Evolutionary conservation across 495 filamentous ascomycete species (phyloP), one percentile per base, ranked within the genome.

Genomic region (Niebla homalea): DNA sequence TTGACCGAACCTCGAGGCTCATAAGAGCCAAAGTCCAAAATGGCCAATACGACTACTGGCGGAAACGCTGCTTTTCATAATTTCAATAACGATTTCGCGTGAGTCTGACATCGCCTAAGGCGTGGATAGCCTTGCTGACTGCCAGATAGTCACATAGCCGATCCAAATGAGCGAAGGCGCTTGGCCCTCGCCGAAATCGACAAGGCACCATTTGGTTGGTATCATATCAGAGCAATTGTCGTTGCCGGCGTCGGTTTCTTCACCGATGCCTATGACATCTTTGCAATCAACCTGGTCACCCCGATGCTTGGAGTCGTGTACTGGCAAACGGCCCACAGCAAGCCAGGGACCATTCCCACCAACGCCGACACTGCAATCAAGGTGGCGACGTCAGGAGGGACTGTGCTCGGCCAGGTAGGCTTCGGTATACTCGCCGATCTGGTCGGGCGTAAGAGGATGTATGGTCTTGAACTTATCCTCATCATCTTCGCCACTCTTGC

Each of bases 401-500:
- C 86, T 21, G 85, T 93, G 53, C 67, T 94, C 52, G 89, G 89
- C 39, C 88, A 94, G 66, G 64, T 94, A 21, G 75, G 75, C 52
- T 93, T 94, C 59, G 88, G 88, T 47, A 79, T 74, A 63, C 69
- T 90, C 12, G 88, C 86, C 20, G 88, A 94, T 70, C 67, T 79
- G 21, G 74, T 88, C 48, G 84, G 86, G 45, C 80, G 86, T 46
- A 87, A 86, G 72, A 74, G 69, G 46, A 90, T 94, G 81, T 94
- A 94, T 64, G 88, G 88, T 40, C 69, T 92, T 42, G 88, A 93
- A 63, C 67, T 94, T 55, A 87, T 92, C 59, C 67, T 94, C 55
- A 92, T 94, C 65, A 93, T 93, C 62, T 75, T 85, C 53, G 82
- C 85, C 6, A 92, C 86, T 18, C 67, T 94, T 39, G 86, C 83